These are phyloP conservation scores for Arachis monticola DNA, from an alignment of 331 rosid genomes.

Conservation along the genomic window DNA sequence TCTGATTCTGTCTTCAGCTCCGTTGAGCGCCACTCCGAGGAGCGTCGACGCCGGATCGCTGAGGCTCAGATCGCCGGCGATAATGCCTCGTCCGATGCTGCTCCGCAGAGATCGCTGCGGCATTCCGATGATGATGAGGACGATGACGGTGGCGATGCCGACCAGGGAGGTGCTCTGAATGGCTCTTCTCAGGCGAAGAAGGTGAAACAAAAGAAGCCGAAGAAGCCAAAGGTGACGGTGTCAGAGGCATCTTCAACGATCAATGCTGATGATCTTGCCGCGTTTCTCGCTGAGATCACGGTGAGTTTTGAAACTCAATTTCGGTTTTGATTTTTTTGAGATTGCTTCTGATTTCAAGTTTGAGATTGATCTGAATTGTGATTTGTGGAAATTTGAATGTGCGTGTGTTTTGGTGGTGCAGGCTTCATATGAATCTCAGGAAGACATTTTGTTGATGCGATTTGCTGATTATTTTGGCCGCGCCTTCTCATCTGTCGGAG, in stretches of 20 bases:
- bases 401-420: constrained; percentile 23
- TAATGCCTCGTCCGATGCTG: background rate
- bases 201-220: constrained; percentile 58
- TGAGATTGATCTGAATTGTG: constrained; percentile 23
- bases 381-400: constrained; percentile 2
- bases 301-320: constrained; percentile 43
- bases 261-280: constrained; percentile 52
- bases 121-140: constrained; percentile 46
- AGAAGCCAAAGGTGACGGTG: constrained; percentile 65
- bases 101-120: constrained; percentile 46
- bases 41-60: constrained; percentile 48
- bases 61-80: constrained; percentile 47
- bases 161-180: constrained; percentile 27
- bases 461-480: constrained; percentile 86
- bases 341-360: background rate
- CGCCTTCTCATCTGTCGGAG: constrained; percentile 69
- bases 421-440: constrained; percentile 71
- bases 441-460: constrained; percentile 74
- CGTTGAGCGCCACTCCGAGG: constrained; percentile 57
- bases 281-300: constrained; percentile 64
- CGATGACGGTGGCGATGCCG: constrained; percentile 36
- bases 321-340: constrained; percentile 8
- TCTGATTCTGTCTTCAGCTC: constrained; percentile 49
- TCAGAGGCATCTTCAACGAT: constrained; percentile 65
- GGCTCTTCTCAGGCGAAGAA: constrained; percentile 51